These are phyloP conservation scores for Rhodotorula sp. DNA, from an alignment of 1,284 basidiomycete genomes.

Conservation along the genomic window DNA sequence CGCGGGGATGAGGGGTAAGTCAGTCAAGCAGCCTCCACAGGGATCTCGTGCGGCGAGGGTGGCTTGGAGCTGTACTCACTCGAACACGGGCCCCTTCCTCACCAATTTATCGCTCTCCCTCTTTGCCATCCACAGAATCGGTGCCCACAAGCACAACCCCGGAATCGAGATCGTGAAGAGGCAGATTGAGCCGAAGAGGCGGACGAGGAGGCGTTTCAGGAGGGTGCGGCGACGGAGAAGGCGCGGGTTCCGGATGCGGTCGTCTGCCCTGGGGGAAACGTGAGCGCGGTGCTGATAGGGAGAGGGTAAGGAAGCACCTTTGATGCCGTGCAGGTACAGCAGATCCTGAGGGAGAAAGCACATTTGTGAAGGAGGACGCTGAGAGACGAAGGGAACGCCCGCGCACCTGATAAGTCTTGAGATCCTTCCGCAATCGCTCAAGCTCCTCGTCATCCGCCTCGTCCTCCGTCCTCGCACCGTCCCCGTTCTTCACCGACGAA, in stretches of 20 bases:
- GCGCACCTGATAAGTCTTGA: slow-evolving; percentile 65
- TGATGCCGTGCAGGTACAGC: slow-evolving; percentile 64
- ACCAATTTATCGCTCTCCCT: slow-evolving; percentile 56
- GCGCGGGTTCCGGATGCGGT: slow-evolving; percentile 63
- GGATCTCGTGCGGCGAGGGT: too few species aligned
- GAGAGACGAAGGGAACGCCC: rapidly evolving
- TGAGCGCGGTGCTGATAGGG: background rate
- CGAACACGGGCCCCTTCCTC: slow-evolving; percentile 36
- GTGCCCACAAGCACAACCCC: slow-evolving; percentile 76
- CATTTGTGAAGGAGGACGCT: background rate
- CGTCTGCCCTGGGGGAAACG: slow-evolving; percentile 54
- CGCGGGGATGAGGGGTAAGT: background rate
- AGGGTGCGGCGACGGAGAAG: slow-evolving; percentile 59
- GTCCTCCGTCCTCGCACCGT: background rate
- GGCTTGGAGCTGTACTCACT: too few species aligned
- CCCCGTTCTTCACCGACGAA: too few species aligned
- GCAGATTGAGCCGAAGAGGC: slow-evolving; percentile 63
- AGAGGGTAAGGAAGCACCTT: slow-evolving; percentile 43
- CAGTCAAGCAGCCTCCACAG: too few species aligned
- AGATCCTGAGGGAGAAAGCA: slow-evolving; percentile 51
- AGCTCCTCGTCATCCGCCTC: slow-evolving; percentile 26
- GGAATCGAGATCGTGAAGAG: slow-evolving; percentile 70
- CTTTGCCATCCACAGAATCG: slow-evolving; percentile 67
- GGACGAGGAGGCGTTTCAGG: slow-evolving; percentile 62
- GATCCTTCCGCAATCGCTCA: slow-evolving; percentile 57